Evolutionary conservation across 2,329 filamentous ascomycete genomes (phyloP).

Genomic region (Basipetospora chlamydospora): DNA sequence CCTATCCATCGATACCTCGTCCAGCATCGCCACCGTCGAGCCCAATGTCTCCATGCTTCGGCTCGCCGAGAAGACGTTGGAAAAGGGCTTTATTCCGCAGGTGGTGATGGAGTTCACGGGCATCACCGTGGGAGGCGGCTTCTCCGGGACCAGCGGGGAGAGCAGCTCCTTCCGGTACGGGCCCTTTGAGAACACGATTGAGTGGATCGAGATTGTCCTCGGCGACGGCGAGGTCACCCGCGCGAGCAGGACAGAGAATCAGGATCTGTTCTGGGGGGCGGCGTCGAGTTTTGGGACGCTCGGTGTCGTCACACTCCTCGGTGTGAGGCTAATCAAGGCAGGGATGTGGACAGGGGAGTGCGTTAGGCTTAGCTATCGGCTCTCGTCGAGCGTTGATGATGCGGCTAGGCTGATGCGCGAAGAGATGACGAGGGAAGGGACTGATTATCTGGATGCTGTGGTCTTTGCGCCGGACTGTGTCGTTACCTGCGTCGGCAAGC

Average conservation of each 20-base stretch:
- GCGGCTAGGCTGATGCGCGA: constrained; percentile 28
- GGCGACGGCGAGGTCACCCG: constrained; percentile 41
- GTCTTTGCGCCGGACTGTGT: constrained; percentile 40
- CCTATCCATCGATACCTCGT: constrained; percentile 38
- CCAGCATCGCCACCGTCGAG: constrained; percentile 48
- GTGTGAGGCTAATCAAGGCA: constrained; percentile 42
- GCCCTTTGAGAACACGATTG: constrained; percentile 48
- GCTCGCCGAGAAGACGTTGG: constrained; percentile 43
- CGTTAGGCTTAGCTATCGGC: constrained; percentile 43
- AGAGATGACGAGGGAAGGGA: constrained; percentile 20
- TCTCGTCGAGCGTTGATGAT: constrained; percentile 23
- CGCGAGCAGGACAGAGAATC: constrained; percentile 36
- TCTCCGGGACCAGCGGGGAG: constrained; percentile 52
- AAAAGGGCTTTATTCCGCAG: constrained; percentile 41
- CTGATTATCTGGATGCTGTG: constrained; percentile 58
- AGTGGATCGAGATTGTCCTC: constrained; percentile 49
- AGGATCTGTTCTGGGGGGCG: constrained; percentile 50
- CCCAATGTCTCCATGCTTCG: constrained; percentile 56
- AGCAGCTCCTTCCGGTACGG: constrained; percentile 54
- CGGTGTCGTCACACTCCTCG: constrained; percentile 50
- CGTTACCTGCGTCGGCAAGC: constrained; percentile 45
- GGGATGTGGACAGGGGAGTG: too few relatives aligned
- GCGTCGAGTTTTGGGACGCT: constrained; percentile 52
- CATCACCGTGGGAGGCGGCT: constrained; percentile 57
- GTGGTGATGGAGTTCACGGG: constrained; percentile 60